phyloP scores from a whole-genome alignment of 192 early-diverging fungal genomes.

The Coemansia sp. region DNA sequence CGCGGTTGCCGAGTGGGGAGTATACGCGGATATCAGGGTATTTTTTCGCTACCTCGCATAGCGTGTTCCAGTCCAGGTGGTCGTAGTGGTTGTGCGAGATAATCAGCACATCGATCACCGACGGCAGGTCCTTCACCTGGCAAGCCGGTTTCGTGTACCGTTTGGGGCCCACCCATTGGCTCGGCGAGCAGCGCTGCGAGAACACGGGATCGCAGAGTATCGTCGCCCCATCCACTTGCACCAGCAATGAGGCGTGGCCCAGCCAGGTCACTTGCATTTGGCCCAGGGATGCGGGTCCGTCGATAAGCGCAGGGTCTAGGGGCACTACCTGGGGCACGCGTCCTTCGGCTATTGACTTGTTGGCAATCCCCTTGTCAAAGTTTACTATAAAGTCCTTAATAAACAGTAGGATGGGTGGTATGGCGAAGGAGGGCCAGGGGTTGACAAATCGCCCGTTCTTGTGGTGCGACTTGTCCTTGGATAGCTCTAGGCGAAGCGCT shows the following conservation, averaged over 20 bases:
- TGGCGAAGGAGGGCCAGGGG: slow-evolving; percentile 61
- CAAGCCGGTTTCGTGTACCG: slow-evolving; percentile 66
- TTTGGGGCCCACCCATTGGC: slow-evolving; percentile 65
- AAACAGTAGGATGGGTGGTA: not conserved
- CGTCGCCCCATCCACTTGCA: slow-evolving; percentile 65
- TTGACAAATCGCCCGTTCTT: slow-evolving; percentile 61
- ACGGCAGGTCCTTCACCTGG: slow-evolving; percentile 61
- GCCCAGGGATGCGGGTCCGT: slow-evolving; percentile 3
- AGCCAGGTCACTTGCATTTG: slow-evolving; percentile 58
- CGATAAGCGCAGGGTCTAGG: slow-evolving; percentile 19
- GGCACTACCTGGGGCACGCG: slow-evolving; percentile 23
- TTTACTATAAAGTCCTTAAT: slow-evolving; percentile 15
- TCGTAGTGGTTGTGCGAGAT: slow-evolving; percentile 91
- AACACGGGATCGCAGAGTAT: slow-evolving; percentile 77
- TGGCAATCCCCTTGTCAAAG: slow-evolving; percentile 7
- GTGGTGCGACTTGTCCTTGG: slow-evolving; percentile 48
- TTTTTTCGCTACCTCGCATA: slow-evolving; percentile 54
- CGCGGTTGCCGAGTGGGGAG: slow-evolving; percentile 75
- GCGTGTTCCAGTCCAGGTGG: slow-evolving; percentile 71
- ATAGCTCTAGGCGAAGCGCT: not conserved
- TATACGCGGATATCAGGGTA: slow-evolving; percentile 59
- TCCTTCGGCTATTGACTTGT: slow-evolving; percentile 28
- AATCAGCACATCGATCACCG: slow-evolving; percentile 66
- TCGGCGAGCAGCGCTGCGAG: slow-evolving; percentile 70
- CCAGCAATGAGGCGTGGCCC: slow-evolving; percentile 63